These are phyloP conservation scores for Termitomyces sp. DNA, from an alignment of 768 basidiomycete species.

Conservation along the genomic window DNA sequence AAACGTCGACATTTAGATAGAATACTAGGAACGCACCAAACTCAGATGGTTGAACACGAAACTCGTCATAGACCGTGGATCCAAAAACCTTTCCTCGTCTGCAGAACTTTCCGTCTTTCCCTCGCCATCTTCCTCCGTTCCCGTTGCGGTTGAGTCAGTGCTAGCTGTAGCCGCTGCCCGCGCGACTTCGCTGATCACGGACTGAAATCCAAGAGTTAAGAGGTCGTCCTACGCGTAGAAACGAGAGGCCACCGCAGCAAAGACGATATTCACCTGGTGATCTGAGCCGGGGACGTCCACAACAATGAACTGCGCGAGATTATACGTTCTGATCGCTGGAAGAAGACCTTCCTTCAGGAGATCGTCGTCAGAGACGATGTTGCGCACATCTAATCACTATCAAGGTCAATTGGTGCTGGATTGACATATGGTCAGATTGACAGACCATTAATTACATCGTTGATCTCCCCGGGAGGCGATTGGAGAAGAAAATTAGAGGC, in stretches of 20 bases:
- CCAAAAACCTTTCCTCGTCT: constrained; percentile 69
- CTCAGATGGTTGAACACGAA: constrained; percentile 85
- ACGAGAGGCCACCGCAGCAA: background rate
- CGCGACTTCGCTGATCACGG: constrained; percentile 75
- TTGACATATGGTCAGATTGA: constrained; percentile 7
- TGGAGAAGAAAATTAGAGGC: constrained; percentile 82
- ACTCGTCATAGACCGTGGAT: constrained; percentile 72
- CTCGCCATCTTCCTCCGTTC: background rate
- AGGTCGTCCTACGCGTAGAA: background rate
- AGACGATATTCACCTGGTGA: constrained; percentile 58
- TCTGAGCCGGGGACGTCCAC: constrained; percentile 76
- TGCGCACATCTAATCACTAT: constrained; percentile 69
- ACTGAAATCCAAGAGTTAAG: constrained; percentile 36
- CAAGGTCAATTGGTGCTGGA: background rate
- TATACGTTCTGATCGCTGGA: constrained; percentile 80
- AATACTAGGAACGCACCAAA: constrained; percentile 48
- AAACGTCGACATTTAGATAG: background rate
- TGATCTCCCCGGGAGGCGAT: constrained; percentile 93
- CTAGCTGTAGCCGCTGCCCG: constrained; percentile 31
- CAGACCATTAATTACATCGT: constrained; percentile 89
- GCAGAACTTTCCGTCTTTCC: constrained; percentile 24
- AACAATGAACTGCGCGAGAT: constrained; percentile 81
- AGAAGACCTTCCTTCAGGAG: constrained; percentile 73
- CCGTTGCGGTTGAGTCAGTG: background rate
- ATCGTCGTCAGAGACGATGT: constrained; percentile 84